These are phyloP conservation scores for Amanita phalloides DNA, from an alignment of 768 basidiomycete genomes.

Conservation along the genomic window DNA sequence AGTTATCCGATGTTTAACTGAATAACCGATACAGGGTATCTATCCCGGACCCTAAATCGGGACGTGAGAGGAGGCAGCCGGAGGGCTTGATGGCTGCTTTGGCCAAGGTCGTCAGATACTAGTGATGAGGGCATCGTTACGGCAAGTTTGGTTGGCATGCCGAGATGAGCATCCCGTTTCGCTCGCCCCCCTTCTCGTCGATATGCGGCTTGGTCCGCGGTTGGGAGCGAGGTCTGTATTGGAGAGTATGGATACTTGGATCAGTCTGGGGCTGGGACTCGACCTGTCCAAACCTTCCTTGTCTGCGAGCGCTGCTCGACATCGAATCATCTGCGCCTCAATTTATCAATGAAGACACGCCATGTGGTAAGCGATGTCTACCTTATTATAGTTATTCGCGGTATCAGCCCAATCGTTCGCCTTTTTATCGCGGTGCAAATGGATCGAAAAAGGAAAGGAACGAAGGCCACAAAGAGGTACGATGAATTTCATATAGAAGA, in stretches of 20 bases:
- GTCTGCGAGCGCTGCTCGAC: neutral
- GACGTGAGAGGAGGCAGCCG: no score
- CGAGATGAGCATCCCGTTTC: neutral
- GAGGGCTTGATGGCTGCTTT: no score
- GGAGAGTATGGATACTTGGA: no score
- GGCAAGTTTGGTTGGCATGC: neutral
- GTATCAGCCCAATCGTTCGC: neutral
- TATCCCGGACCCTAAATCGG: no score
- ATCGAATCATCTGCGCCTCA: conserved; percentile 1
- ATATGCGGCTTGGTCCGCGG: no score
- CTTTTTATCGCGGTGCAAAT: neutral
- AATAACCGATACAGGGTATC: no score
- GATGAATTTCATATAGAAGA: neutral
- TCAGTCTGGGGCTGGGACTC: no score
- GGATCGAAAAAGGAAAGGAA: neutral
- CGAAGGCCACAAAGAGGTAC: neutral
- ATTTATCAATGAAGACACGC: conserved; percentile 2
- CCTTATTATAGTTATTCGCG: neutral
- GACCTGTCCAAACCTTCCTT: neutral
- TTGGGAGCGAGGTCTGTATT: no score
- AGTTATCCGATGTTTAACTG: no score
- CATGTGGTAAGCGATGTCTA: neutral
- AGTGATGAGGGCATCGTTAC: neutral
- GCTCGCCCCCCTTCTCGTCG: no score
- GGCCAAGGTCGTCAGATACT: no score